A percentile compares a stretch with the other conserved stretches of the same genome.
Conservation (phyloP, 768 basidiomycete genomes). For the Mycena alexandri region DNA sequence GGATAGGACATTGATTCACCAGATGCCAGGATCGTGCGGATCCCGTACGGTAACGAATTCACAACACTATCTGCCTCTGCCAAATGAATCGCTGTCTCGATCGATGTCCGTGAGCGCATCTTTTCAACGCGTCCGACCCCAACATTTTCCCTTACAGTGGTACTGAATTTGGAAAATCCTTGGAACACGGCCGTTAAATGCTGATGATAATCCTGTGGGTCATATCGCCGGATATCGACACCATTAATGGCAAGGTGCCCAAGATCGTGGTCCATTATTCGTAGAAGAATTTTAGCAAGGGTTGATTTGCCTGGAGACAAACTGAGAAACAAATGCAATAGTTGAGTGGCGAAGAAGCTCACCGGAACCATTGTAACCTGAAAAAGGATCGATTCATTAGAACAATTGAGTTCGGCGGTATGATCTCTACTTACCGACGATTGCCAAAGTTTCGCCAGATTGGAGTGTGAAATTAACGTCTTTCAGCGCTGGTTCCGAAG, state of each 20-base stretch:
- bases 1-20: slow-evolving; percentile 62
- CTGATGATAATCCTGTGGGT: slow-evolving; percentile 78
- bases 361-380: slow-evolving; percentile 81
- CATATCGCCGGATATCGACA: slow-evolving; percentile 72
- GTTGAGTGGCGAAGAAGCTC: slow-evolving; percentile 43
- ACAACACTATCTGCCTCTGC: slow-evolving; percentile 80
- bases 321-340: slow-evolving; percentile 32
- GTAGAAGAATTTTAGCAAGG: slow-evolving; percentile 83
- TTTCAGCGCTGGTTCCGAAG: slow-evolving; percentile 72
- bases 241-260: slow-evolving; percentile 81
- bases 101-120: slow-evolving; percentile 65
- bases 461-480: slow-evolving; percentile 78
- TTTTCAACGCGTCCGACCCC: slow-evolving; percentile 84
- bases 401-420: not conserved
- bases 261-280: slow-evolving; percentile 80
- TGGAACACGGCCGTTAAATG: slow-evolving; percentile 89
- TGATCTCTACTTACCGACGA: slow-evolving; percentile 65
- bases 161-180: slow-evolving; percentile 84
- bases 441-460: slow-evolving; percentile 85
- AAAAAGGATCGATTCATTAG: not conserved
- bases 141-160: slow-evolving; percentile 85
- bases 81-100: slow-evolving; percentile 75
- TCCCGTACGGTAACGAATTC: slow-evolving; percentile 74
- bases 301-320: slow-evolving; percentile 83
- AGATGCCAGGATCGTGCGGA: slow-evolving; percentile 79